Evolutionary conservation across 2,329 filamentous ascomycete species (phyloP), one percentile per base, ranked within the genome.

Genomic region (Scedosporium boydii): DNA sequence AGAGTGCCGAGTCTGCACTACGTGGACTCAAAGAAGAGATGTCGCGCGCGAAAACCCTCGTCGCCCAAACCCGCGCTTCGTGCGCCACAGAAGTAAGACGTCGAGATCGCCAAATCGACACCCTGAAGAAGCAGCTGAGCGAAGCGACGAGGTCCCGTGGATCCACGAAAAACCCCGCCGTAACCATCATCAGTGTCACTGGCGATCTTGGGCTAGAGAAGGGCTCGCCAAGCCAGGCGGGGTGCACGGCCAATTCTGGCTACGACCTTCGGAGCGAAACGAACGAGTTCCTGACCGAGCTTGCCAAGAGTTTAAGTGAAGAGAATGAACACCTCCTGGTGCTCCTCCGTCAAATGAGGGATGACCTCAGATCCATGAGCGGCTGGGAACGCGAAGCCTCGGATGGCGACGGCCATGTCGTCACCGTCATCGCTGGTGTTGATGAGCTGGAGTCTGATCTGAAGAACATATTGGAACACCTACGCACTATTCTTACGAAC

Each of bases 11-110:
- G 70, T 81, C 85, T 3, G 85, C 86, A 0, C 84, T 89, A 42
- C 86, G 89, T 66, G 83, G 83, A n/a, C 77, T 97, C 63, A 92
- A 92, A 69, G 93, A 96, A 38, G 92, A 98, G 70, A 83, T 93
- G 66, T 81, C 85, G 26, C 87, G 89, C 59, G 85, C 93, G 73
- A 96, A 93, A 72, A 82, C 86, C 0, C 84, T 90, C 2, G 86
- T 96, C 2, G 84, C 88, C 34, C 93, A 98, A 74, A 89, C 95
- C 2, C 87, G 93, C 64, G 85, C 89, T 6, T 87, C 93, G 66
- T 98, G 93, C 74, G 88, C 91, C 59, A 96, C 91, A 67, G 95
- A 99, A 70, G 85, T 97, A 56, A 87, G 93, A 64, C 93, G 96
- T 70, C 86, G 93, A 51, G 95, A 99, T 71, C 81, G 91, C 55